Evolutionary conservation across 441 rosid species (phyloP), one percentile per base, ranked within the genome.

Genomic region (Croton laevigatus): DNA sequence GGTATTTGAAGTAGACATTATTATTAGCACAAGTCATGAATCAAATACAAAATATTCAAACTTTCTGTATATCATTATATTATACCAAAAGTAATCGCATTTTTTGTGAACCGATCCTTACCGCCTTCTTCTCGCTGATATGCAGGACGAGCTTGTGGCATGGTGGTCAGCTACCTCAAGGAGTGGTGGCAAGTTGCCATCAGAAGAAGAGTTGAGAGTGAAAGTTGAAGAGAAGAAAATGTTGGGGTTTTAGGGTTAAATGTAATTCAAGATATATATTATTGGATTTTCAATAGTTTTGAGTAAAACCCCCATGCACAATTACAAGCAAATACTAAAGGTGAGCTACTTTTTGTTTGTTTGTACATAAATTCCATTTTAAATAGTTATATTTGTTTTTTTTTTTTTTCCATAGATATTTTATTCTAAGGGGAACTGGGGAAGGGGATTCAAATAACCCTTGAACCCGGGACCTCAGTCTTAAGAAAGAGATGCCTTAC

Each of bases 141-240:
- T 58, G 76, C 81, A 90, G 99, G 93, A 92, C 22, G 99, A 94
- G 86, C 81, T 94, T 17, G 78, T 74, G 72, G 87, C 85, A 16
- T 94, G 99, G 97, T 88, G 91, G 91, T 46, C 55, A 5, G 82
- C 79, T 6, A 76, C 81, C 9, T 62, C 58, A n/a, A 81, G 58
- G 73, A 68, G 69, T 3, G 77, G 85, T 8, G 72, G 77, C 11
- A 71, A 76, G 66, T 52, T 79, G 53, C 97, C 91, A 12, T 80
- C 88, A 0, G 83, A 80, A 73, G 89, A 91, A 72, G 94, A 85
- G 45, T 75, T 92, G 62, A 73, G 75, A 74, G 49, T 58, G 66
- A 90, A 87, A 80, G 70, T 84, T 8, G 70, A 81, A 68, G 85
- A 86, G 76, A 91, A 83, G 77, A 86, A 78, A 77, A 79, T 66